Evolutionary conservation across 2,329 filamentous ascomycete genomes (phyloP).

Genomic region (Dactylonectria macrodidyma): DNA sequence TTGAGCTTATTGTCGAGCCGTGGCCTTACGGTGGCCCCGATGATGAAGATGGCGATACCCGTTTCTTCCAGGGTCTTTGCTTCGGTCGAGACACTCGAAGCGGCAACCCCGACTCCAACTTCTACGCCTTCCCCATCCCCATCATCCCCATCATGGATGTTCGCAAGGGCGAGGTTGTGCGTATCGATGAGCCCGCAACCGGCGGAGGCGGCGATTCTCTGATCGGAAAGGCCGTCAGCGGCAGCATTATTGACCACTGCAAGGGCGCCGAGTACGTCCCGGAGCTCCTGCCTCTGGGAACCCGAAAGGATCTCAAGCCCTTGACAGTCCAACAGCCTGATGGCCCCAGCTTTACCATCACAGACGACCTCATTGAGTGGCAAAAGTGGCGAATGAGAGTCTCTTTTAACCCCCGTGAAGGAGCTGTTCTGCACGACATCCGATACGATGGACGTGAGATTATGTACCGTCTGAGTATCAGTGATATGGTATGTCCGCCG

Average conservation of each 20-base stretch:
- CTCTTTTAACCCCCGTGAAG: conserved; percentile 79
- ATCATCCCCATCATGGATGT: conserved; percentile 60
- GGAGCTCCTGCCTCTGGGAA: conserved; percentile 57
- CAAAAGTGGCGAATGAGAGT: conserved; percentile 79
- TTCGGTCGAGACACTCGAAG: conserved; percentile 50
- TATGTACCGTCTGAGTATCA: conserved; percentile 76
- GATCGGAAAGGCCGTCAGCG: conserved; percentile 33
- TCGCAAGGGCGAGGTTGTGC: conserved; percentile 49
- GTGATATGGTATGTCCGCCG: conserved; percentile 71
- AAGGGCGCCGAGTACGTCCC: conserved; percentile 57
- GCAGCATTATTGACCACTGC: conserved; percentile 50
- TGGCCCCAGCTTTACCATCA: conserved; percentile 59
- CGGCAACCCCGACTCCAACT: conserved; percentile 65
- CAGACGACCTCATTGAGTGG: conserved; percentile 64
- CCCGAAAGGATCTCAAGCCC: conserved; percentile 69
- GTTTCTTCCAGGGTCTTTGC: conserved; percentile 53
- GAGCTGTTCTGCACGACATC: conserved; percentile 78
- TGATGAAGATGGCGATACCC: conserved; percentile 46
- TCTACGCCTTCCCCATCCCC: conserved; percentile 69
- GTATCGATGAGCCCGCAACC: conserved; percentile 53
- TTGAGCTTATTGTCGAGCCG: conserved; percentile 52
- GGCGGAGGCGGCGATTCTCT: conserved; percentile 50
- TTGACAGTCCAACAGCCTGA: conserved; percentile 63
- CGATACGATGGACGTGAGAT: conserved; percentile 75
- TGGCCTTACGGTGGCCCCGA: conserved; percentile 54